Evolutionary conservation across 2,329 filamentous ascomycete species (phyloP), one percentile per base, ranked within the genome.

Genomic region (Aspergillus oerlinghausenensis): DNA sequence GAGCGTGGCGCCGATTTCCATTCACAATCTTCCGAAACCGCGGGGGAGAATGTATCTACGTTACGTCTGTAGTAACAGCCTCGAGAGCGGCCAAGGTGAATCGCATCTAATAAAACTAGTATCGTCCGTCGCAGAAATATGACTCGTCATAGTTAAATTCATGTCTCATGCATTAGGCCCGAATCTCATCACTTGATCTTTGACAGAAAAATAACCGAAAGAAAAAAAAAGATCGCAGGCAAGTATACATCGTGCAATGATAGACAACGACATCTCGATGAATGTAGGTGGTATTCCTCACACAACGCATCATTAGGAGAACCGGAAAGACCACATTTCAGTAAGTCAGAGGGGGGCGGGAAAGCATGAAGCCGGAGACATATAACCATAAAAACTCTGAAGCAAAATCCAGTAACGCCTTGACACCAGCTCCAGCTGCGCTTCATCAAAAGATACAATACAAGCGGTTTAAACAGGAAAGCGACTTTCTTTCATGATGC

Each of bases 401-500:
- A 50, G 32, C 49, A 58, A 57, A 54, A 55, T 11, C 59, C 63
- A 51, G 49, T 54, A 58, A 52, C 55, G 43, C 45, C 51, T 60
- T 60, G 60, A 60, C 59, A 52, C 58, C 60, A 58, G 51, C 55
- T 32, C 43, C 35, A 23, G 58, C 55, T 52, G 58, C 59, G 53
- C 55, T 51, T 55, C 55, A 52, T 56, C 54, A 63, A 26, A 7
- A 29, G 2, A 64, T 63, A 63, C 59, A 63, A 60, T 61, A 66
- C 64, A 67, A 64, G 58, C 61, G 60, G 62, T 67, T 63, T 67
- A 65, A 55, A 62, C 35, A 52, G 40, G 49, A 55, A 59, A 52
- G 47, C 43, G 50, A 59, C 43, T 55, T 49, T 58, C 57, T 58
- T 57, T 52, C 52, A 62, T 48, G 26, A 52, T 59, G 49, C 55